A percentile compares a stretch with the other conserved stretches of the same genome.
Evolutionary conservation across 2,329 filamentous ascomycete species (phyloP).

Genomic region (Endothia cerciana): DNA sequence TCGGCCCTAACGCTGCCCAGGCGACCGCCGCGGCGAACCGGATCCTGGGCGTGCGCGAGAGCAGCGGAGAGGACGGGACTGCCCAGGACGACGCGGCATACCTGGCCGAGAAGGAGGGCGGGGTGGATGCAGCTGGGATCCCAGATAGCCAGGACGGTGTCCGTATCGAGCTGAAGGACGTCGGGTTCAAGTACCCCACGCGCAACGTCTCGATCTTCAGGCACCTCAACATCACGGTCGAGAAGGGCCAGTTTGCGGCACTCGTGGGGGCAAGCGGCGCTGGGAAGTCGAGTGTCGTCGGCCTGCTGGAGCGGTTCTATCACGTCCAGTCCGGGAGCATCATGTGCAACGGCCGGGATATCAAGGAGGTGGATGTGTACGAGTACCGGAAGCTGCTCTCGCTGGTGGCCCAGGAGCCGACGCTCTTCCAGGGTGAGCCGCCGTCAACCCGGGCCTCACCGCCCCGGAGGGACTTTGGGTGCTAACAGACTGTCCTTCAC

Average conservation of each 20-base stretch:
- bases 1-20: constrained; percentile 67
- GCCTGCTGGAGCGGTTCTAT: constrained; percentile 72
- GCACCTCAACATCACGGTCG: constrained; percentile 65
- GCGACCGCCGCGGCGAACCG: constrained; percentile 62
- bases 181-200: constrained; percentile 65
- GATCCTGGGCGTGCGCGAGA: constrained; percentile 57
- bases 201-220: constrained; percentile 61
- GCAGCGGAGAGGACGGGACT: constrained; percentile 13
- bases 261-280: constrained; percentile 72
- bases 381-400: constrained; percentile 68
- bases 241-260: constrained; percentile 71
- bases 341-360: constrained; percentile 64
- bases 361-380: constrained; percentile 61
- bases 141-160: constrained; percentile 54
- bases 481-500: constrained; percentile 4
- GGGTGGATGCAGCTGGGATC: constrained; percentile 41
- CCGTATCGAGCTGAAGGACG: constrained; percentile 58
- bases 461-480: background rate
- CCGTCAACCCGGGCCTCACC: background rate
- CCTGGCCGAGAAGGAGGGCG: constrained; percentile 25
- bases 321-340: constrained; percentile 67
- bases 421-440: constrained; percentile 65
- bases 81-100: background rate
- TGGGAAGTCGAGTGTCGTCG: constrained; percentile 74
- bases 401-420: constrained; percentile 75